Evolutionary conservation across 257 asterid genomes (phyloP), one percentile per base, ranked within the genome.

Genomic region (Scutellaria galericulata): DNA sequence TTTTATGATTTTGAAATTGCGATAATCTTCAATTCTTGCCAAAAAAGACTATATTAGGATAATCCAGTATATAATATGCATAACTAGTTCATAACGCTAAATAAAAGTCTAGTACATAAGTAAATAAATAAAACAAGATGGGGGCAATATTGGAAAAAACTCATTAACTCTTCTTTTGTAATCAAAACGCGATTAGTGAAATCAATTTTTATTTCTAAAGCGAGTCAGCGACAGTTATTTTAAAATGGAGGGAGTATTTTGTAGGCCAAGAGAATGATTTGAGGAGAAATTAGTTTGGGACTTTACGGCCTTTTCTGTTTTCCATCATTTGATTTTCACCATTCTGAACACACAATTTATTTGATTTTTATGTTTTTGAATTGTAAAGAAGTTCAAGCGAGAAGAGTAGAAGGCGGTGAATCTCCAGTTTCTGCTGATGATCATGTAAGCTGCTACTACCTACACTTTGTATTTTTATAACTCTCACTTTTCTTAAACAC

Each of bases 341-440:
- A 66, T 67, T 61, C 11, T 62, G 56, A 35, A 40, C 55, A 51
- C 7, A 35, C 55, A 7, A 44, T 64, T 13, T 59, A 14, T 24
- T 48, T 60, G 11, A 4, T 64, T 40, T 67, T 24, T 54, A 7
- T 67, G 60, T 61, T 66, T 62, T 41, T 15, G 37, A 40, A 45
- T 59, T 61, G 47, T 59, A 53, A 79, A 87, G 98, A 83, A 59
- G 48, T 39, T 67, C 85, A 77, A 83, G 90, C 72, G 51, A 73
- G 74, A 73, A 67, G 50, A 22, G 64, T 52, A 35, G 93, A 80
- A 77, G 73, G 58, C 59, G 70, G 70, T 51, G 88, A 77, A 76
- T 85, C 96, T 68, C 95, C 89, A 2, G 75, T 56, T 68, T 62
- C 64, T 5, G 74, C 58, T 73, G 87, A 82, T 77, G 81, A 81